These are phyloP conservation scores for Sporisorium sorghi DNA, from an alignment of 1,284 basidiomycete species.

Conservation along the genomic window DNA sequence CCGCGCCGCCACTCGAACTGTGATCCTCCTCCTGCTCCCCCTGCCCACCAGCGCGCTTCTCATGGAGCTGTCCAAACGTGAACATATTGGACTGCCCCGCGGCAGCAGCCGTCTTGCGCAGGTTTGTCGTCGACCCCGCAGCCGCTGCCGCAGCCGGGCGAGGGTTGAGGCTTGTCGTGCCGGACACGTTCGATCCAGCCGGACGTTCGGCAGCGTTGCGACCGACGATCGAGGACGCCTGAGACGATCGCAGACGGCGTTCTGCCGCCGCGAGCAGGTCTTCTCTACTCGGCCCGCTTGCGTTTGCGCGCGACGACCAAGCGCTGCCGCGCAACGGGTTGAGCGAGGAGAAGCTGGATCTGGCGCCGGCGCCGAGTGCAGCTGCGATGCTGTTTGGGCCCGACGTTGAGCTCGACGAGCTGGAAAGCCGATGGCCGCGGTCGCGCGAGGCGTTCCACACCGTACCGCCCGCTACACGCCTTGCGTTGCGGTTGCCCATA, in stretches of 20 bases:
- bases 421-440: constrained; percentile 30
- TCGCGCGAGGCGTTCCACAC: constrained; percentile 46
- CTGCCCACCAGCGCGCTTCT: neutral
- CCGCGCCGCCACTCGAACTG: constrained; percentile 50
- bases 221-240: constrained; percentile 49
- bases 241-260: constrained; percentile 36
- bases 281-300: constrained; percentile 35
- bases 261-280: constrained; percentile 59
- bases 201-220: constrained; percentile 47
- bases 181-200: constrained; percentile 20
- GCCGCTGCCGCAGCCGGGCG: constrained; percentile 6
- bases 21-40: constrained; percentile 37
- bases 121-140: constrained; percentile 15
- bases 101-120: constrained; percentile 32
- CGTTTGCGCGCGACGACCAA: constrained; percentile 4
- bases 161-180: constrained; percentile 34
- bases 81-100: constrained; percentile 23
- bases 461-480: constrained; percentile 42
- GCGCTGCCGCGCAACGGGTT: constrained; percentile 39
- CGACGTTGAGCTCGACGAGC: constrained; percentile 5
- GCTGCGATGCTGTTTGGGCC: constrained; percentile 30
- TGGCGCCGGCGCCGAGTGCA: constrained; percentile 33
- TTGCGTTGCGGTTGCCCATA: constrained; percentile 42
- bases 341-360: constrained; percentile 19
- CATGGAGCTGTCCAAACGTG: constrained; percentile 45